Evolutionary conservation across 2,329 filamentous ascomycete genomes (phyloP), one percentile per base, ranked within the genome.

Genomic region (Colletotrichum sublineola): DNA sequence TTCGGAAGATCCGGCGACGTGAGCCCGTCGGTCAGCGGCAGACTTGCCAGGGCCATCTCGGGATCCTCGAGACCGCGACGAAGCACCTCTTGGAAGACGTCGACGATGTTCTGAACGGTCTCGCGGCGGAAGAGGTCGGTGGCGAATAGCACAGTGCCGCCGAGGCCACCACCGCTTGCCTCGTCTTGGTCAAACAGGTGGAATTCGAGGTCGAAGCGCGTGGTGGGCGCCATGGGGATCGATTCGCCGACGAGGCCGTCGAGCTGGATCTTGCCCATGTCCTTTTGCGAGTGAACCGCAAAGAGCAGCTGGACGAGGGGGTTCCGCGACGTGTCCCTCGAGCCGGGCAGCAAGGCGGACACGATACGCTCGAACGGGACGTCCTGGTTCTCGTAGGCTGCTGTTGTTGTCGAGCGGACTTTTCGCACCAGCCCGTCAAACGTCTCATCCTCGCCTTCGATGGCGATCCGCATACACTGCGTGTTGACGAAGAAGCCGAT

Each of bases 401-500:
- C 68, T 5, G 53, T 48, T 1, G 65, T 62, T 0, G 74, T 76
- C 2, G 33, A 24, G 0, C 73, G 68, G 3, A 78, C 74, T 14
- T 78, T 74, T 1, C 55, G 63, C 5, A 78, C 60, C 2, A 78
- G 6, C 0, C 44, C 61, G 1, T 74, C 53, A 24, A 79, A 79
- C 0, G 72, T 69, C 62, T 58, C 44, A 63, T 58, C 42, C 0
- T 73, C 48, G 7, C 61, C 58, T 1, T 46, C 40, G 11, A 79
- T 14, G 1, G 31, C 56, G 48, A 78, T 67, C n/a, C 77, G 69
- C 31, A 79, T 74, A 15, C 77, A 77, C 44, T 79, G 78, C 0
- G 74, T 67, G 40, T 78, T 78, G 58, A 78, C 78, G 20, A 79
- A 78, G 71, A 77, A 77, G 1, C 76, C 78, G 40, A 74, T 68